Conservation (phyloP, 2,329 filamentous ascomycete genomes). For the Diplodia sapinea region DNA sequence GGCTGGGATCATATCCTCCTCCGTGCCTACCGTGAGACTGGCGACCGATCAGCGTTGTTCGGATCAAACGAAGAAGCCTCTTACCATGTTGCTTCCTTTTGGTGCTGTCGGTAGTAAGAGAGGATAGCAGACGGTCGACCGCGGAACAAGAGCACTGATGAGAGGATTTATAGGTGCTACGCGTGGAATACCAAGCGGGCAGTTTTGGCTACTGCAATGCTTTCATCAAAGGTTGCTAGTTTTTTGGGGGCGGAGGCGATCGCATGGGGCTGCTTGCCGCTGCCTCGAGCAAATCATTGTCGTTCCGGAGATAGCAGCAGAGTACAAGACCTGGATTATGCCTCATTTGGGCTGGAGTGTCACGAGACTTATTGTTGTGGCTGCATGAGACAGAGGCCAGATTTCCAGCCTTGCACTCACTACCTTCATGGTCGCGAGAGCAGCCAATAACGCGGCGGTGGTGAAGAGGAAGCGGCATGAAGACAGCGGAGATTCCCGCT, state of each 20-base stretch:
- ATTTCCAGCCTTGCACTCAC: not conserved
- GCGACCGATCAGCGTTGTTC: not conserved
- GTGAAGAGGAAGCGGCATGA: not conserved
- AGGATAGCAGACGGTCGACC: not conserved
- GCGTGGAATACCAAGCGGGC: not conserved
- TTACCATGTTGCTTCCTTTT: not conserved
- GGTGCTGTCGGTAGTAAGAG: not conserved
- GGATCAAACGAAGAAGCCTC: not conserved
- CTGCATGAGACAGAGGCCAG: not conserved
- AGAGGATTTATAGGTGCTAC: not conserved
- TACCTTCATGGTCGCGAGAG: not conserved
- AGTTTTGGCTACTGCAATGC: not conserved
- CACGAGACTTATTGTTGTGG: conserved; percentile 5
- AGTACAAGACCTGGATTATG: not conserved
- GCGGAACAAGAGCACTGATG: not conserved
- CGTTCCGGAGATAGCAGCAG: not conserved
- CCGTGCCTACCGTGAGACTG: not conserved
- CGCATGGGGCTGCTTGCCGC: not conserved
- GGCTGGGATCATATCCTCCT: conserved; percentile 5
- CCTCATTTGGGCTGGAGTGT: not conserved
- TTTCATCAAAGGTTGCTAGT: not conserved
- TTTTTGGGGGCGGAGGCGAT: conserved; percentile 4
- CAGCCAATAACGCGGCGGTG: not conserved
- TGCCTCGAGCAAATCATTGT: not conserved
- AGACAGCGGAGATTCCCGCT: not conserved